phyloP scores from a whole-genome alignment of 2,329 filamentous ascomycete species.

The Ceratocystis variospora region DNA sequence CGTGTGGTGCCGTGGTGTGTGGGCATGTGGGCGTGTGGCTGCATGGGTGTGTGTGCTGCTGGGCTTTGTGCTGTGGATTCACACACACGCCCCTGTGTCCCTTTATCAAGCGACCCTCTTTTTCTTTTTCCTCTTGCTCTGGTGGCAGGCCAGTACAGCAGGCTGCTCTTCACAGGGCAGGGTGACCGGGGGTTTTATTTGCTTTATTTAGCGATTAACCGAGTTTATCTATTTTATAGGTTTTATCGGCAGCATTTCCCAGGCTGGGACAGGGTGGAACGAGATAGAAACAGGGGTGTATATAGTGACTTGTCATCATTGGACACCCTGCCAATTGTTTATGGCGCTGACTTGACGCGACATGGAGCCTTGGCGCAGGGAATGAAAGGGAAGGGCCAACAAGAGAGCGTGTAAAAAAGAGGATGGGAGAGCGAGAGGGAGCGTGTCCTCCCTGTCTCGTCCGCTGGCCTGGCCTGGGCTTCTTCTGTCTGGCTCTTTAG shows the following conservation, averaged over 20 bases:
- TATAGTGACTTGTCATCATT: not conserved
- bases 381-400: not conserved
- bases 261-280: constrained; percentile 1
- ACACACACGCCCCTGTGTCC: constrained; percentile 3
- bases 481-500: too few species aligned
- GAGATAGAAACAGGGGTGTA: constrained; percentile 7
- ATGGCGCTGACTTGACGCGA: constrained; percentile 10
- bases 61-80: too few species aligned
- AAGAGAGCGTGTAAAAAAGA: not conserved
- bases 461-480: not conserved
- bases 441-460: not conserved
- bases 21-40: too few species aligned
- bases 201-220: constrained; percentile 18
- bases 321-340: constrained; percentile 7
- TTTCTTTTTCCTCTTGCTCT: not conserved
- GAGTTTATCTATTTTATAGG: not conserved
- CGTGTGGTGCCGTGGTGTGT: too few species aligned
- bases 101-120: constrained; percentile 14
- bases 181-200: not conserved
- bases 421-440: not conserved
- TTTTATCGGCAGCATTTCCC: constrained; percentile 10
- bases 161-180: too few species aligned
- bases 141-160: too few species aligned
- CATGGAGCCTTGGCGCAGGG: constrained; percentile 1
- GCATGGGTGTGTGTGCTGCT: too few species aligned